Percentiles rank a stretch among this genome's conserved stretches.
These are phyloP conservation scores for Debaryomyces sp. DNA, from an alignment of 1,139 yeast species.

Conservation along the genomic window DNA sequence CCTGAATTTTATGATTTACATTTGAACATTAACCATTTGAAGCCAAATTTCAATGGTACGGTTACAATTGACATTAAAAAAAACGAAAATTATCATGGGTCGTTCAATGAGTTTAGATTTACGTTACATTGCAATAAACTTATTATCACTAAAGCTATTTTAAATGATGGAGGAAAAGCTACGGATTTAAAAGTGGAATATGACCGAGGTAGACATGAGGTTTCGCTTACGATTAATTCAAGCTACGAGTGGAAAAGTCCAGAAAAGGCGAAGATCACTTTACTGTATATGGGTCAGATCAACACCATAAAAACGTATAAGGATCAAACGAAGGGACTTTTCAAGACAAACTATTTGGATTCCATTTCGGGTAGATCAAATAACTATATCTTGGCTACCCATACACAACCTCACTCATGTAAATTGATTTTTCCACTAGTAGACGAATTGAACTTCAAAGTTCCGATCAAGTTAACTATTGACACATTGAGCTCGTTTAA, in stretches of 20 bases:
- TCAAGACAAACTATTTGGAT: conserved; percentile 64
- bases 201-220: conserved; percentile 42
- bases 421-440: conserved; percentile 64
- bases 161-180: conserved; percentile 12
- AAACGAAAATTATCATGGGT: conserved; percentile 25
- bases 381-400: conserved; percentile 63
- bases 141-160: conserved; percentile 28
- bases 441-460: conserved; percentile 62
- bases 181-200: conserved; percentile 33
- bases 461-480: conserved; percentile 51
- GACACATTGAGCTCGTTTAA: conserved; percentile 47
- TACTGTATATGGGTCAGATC: conserved; percentile 55
- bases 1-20: conserved; percentile 49
- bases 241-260: conserved; percentile 11
- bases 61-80: conserved; percentile 34
- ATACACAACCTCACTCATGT: conserved; percentile 69
- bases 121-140: conserved; percentile 34
- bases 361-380: conserved; percentile 47
- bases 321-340: conserved; percentile 66
- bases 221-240: conserved; percentile 21
- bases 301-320: conserved; percentile 55
- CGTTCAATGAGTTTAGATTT: conserved; percentile 22
- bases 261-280: conserved; percentile 3
- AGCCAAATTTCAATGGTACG: conserved; percentile 59
- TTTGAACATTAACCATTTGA: conserved; percentile 48